Base-by-base conservation (phyloP, 352 stramenopile species). In the Phytopythium mirpurense region DNA sequence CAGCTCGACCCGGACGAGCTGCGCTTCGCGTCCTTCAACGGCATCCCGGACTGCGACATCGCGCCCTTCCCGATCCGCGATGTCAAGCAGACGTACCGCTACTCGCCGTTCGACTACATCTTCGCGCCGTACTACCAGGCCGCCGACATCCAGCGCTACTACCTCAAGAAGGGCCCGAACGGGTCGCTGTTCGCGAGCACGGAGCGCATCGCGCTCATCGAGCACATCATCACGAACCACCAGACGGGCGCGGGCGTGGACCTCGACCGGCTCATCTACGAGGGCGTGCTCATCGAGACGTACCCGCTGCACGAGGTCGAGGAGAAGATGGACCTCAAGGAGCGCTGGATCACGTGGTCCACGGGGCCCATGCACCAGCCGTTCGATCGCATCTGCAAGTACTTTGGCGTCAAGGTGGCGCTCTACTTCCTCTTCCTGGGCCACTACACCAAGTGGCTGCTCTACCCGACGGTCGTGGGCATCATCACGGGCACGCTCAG, bases 351-450 rank as follows among this genome's bases (percentile, higher is more conserved):
- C 48, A 60, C 73, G 44, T 88, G 74, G 72, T 75, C 76, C 53
- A 72, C 71, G 44, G 74, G 70, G 21, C 76, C 83, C 2, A 90
- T 90, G 83, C 78, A 69, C 45, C 83, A 93, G 60, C 83, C 83
- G 0, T 88, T 93, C 42, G 76, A 91, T 51, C 70, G 73, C 24
- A 85, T 93, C 49, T 87, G 83, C 56, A 70, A 88, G 51, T 93
- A 93, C 62, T 93, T 91, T 65, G 83, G 83, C 48, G 80, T 87
- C 56, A 88, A 98, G 66, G 89, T 99, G 53, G 89, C 90, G 21
- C 96, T 99, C 54, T 99, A 99, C 72, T 99, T 99, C 65, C 70
- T 97, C 34, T 99, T 96, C 83, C 59, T 99, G 23, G 92, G 97
- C 15, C 93, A 98, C 69, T 97, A 95, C 67, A 97, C 94, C 36